Evolutionary conservation across 2,329 filamentous ascomycete genomes (phyloP).

Genomic region (Sarocladiaceae sp.): DNA sequence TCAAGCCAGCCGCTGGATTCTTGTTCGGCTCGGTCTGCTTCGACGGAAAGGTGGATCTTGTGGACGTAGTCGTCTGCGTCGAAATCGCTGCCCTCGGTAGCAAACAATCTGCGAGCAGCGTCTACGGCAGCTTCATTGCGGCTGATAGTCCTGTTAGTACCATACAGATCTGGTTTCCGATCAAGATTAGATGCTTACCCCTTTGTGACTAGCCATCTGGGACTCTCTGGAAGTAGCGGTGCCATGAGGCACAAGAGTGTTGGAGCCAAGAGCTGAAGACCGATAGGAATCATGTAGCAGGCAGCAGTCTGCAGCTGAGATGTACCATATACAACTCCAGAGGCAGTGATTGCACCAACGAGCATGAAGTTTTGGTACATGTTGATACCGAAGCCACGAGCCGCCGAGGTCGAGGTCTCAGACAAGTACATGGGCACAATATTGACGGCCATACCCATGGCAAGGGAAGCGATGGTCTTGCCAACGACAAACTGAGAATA

Average conservation of each 20-base stretch:
- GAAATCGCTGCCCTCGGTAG: background rate
- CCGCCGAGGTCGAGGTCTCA: background rate
- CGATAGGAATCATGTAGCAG: slow-evolving; percentile 1
- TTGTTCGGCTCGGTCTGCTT: background rate
- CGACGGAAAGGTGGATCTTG: background rate
- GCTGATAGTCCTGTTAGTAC: background rate
- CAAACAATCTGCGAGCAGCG: background rate
- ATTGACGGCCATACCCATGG: slow-evolving; percentile 5
- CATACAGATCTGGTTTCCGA: background rate
- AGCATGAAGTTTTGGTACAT: slow-evolving; percentile 4
- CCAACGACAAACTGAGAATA: slow-evolving; percentile 5
- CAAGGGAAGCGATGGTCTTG: background rate
- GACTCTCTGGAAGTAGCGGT: background rate
- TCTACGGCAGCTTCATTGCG: background rate
- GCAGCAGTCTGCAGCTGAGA: slow-evolving; percentile 2
- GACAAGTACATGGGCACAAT: slow-evolving; percentile 6
- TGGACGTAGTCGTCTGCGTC: background rate
- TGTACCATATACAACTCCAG: background rate
- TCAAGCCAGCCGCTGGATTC: background rate
- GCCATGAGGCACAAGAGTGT: background rate
- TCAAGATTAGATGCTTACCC: background rate
- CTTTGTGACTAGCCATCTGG: background rate
- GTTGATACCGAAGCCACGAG: background rate
- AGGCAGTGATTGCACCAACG: background rate
- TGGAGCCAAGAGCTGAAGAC: background rate